Conservation (phyloP, 176 grass and related monocot genomes). For the Pontederia paniculata region DNA sequence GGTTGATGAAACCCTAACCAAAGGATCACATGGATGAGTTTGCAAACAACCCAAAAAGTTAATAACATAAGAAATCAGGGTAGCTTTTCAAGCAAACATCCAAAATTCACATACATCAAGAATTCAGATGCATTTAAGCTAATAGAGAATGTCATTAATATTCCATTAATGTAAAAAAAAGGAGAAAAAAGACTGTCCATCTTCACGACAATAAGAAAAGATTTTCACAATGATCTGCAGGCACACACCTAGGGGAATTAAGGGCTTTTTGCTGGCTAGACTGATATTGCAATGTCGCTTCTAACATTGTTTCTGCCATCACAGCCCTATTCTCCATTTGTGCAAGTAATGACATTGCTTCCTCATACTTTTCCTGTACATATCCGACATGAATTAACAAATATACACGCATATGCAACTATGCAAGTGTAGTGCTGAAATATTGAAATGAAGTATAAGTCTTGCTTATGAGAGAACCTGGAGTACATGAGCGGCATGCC, state of each 20-base stretch:
- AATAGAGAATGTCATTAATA: no score
- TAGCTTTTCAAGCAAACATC: no score
- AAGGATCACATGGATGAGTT: not conserved
- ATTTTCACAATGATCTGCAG: not conserved
- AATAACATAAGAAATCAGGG: not conserved
- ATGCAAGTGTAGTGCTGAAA: constrained; percentile 8
- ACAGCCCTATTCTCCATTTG: constrained; percentile 94
- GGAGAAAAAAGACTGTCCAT: not conserved
- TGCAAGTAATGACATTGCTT: constrained; percentile 55
- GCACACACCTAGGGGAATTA: constrained; percentile 53
- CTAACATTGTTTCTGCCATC: constrained; percentile 97
- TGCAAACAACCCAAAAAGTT: not conserved
- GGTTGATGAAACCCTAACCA: constrained; percentile 43
- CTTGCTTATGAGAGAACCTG: constrained; percentile 50
- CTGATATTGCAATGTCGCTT: constrained; percentile 96
- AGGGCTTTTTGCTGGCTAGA: constrained; percentile 91
- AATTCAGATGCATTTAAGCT: no score
- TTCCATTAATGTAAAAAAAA: not conserved
- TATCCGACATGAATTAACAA: constrained; percentile 21
- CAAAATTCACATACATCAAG: no score
- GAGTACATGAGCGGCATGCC: constrained; percentile 72
- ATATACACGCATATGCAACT: constrained; percentile 19
- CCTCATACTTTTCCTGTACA: constrained; percentile 79
- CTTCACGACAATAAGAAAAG: not conserved
- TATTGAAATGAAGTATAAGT: constrained; percentile 4